phyloP scores from a whole-genome alignment of 441 rosid genomes.

The Adansonia madagascariensis region DNA sequence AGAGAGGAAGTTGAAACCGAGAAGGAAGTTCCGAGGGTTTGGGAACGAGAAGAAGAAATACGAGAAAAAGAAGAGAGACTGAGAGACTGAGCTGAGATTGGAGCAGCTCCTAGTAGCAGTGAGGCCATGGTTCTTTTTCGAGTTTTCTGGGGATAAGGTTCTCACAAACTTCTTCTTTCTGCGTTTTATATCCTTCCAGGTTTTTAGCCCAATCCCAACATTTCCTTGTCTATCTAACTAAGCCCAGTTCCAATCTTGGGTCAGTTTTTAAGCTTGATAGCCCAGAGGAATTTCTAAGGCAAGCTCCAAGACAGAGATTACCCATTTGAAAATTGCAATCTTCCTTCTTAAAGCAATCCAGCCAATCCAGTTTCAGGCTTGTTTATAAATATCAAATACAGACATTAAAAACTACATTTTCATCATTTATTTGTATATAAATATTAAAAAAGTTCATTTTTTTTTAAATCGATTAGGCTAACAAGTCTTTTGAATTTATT shows the following conservation, averaged over 20 bases:
- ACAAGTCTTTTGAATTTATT: no score
- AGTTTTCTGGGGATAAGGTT: constrained; percentile 19
- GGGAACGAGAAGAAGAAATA: constrained; percentile 57
- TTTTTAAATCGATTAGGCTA: no score
- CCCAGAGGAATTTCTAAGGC: not conserved
- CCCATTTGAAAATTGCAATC: not conserved
- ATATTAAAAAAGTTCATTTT: no score
- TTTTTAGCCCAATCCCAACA: not conserved
- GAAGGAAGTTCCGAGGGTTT: constrained; percentile 49
- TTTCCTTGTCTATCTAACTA: not conserved
- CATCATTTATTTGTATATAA: not conserved
- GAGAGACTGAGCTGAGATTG: constrained; percentile 32
- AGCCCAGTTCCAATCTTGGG: not conserved
- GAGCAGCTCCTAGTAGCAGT: constrained; percentile 44
- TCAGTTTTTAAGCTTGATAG: not conserved
- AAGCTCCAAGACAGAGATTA: not conserved
- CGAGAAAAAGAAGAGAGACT: constrained; percentile 21
- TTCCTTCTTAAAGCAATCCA: not conserved
- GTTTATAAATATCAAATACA: no score
- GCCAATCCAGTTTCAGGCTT: no score
- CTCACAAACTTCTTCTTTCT: not conserved
- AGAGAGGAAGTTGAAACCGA: constrained; percentile 37
- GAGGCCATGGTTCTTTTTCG: constrained; percentile 43
- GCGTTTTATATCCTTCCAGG: not conserved
- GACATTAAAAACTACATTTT: not conserved